Base-by-base conservation (phyloP, 2,329 filamentous ascomycete species). In the Byssochlamys sp. region DNA sequence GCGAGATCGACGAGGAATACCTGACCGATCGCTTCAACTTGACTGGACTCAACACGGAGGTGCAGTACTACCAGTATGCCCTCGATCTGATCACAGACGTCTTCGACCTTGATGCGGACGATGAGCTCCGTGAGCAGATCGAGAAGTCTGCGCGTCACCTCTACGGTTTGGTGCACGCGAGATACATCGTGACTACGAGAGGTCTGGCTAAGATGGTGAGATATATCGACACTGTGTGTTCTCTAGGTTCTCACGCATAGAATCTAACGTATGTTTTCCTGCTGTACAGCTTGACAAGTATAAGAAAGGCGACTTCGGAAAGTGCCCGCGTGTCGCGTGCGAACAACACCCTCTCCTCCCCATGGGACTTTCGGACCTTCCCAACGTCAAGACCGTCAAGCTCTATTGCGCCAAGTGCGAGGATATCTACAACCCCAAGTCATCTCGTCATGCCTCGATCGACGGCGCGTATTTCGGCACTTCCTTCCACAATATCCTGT, bases 1-100 rank as follows among this genome's bases (percentile, higher is more conserved):
- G 94, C 83, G 94, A 99, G 73, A 97, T 99, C 68, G 94, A 99
- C 75, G 94, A 99, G 74, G 94, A 99, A 69, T 99, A 99, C 75
- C 82, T 99, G 52, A 97, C 91, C 55, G 94, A 99, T 74, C 87
- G 94, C 54, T 99, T 99, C 83, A 99, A 99, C 77, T 80, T 99
- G 60, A 99, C 94, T 0, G 94, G 94, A 39, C 83, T 99, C 54
- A 96, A 97, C 76, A 92, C 90, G 35, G 94, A 99, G 73, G 94
- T 99, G 12, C 90, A 96, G 70, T 96, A 97, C 79, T 99, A 99
- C 70, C 94, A 99, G 75, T 96, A 99, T 83, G 94, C 94, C 14
- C 83, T 99, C 52, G 94, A 99, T 71, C 84, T 99, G 14, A 90
- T 99, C 58, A 99, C 94, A 54, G 94, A 99, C 69, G 92, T 97